Evolutionary conservation across 768 basidiomycete species (phyloP).

Genomic region (Clitopilus hobsonii): DNA sequence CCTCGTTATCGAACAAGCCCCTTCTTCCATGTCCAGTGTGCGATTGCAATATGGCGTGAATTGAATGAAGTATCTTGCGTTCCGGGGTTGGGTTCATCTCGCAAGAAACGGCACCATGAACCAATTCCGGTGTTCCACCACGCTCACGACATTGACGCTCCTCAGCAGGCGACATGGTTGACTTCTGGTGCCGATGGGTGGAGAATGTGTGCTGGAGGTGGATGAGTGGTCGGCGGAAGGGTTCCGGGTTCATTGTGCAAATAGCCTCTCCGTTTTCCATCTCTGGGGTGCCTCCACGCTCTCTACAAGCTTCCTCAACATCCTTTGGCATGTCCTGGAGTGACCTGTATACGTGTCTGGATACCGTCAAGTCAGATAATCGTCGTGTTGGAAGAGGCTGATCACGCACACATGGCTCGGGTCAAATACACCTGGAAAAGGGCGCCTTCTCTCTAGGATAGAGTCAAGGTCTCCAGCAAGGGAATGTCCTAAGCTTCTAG

Average conservation of each 20-base stretch:
- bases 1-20: not conserved
- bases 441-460: not conserved
- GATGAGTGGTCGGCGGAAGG: not conserved
- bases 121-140: not conserved
- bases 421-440: not conserved
- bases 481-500: not conserved
- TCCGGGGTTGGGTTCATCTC: not conserved
- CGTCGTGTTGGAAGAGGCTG: not conserved
- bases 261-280: constrained; percentile 2
- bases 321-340: not conserved
- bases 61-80: not conserved
- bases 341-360: not conserved
- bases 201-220: not conserved
- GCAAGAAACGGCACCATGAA: not conserved
- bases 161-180: not conserved
- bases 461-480: not conserved
- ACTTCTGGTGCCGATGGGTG: not conserved
- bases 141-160: not conserved
- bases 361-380: not conserved
- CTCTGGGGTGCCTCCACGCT: constrained; percentile 4
- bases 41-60: not conserved
- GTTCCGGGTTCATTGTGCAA: constrained; percentile 2
- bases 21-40: not conserved
- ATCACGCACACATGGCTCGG: not conserved
- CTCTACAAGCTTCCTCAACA: constrained; percentile 3